Percentiles rank a stretch among this genome's conserved stretches.
These are phyloP conservation scores for Hypericum androsaemum DNA, from an alignment of 345 rosid genomes.

Conservation along the genomic window DNA sequence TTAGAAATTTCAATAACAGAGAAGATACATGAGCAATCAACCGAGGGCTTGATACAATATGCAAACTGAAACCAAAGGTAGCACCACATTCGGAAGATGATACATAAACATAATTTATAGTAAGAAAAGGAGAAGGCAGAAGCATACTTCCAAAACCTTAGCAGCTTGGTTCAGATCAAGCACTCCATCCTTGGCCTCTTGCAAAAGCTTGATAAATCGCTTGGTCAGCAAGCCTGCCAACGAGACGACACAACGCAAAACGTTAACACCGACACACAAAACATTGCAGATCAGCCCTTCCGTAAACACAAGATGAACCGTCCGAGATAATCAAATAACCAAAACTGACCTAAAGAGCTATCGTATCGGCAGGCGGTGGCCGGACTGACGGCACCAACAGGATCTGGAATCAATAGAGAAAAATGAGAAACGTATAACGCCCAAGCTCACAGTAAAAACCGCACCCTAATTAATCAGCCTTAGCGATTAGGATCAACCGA, in stretches of 20 bases:
- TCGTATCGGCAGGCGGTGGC: slow-evolving; percentile 51
- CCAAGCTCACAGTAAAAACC: no score
- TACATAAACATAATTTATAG: no score
- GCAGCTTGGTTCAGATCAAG: slow-evolving; percentile 67
- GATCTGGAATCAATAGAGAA: slow-evolving; percentile 27
- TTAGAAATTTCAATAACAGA: slow-evolving; percentile 1
- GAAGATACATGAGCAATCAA: neutral
- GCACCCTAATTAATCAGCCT: no score
- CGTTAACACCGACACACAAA: neutral
- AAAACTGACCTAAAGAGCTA: slow-evolving; percentile 51
- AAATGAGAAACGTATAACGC: neutral
- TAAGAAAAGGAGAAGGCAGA: no score
- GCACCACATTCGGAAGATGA: no score
- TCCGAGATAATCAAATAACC: neutral
- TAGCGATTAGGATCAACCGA: no score
- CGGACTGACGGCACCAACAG: slow-evolving; percentile 22
- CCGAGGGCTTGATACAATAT: neutral
- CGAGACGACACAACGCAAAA: neutral
- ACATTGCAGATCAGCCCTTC: slow-evolving; percentile 1
- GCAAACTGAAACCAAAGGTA: neutral
- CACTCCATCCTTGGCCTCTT: slow-evolving; percentile 63
- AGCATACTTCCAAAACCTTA: slow-evolving; percentile 51
- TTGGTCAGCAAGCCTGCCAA: slow-evolving; percentile 54
- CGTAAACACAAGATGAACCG: neutral
- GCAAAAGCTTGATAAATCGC: slow-evolving; percentile 55